phyloP scores from a whole-genome alignment of 306 rosid genomes.

The Cucurbita pepo region DNA sequence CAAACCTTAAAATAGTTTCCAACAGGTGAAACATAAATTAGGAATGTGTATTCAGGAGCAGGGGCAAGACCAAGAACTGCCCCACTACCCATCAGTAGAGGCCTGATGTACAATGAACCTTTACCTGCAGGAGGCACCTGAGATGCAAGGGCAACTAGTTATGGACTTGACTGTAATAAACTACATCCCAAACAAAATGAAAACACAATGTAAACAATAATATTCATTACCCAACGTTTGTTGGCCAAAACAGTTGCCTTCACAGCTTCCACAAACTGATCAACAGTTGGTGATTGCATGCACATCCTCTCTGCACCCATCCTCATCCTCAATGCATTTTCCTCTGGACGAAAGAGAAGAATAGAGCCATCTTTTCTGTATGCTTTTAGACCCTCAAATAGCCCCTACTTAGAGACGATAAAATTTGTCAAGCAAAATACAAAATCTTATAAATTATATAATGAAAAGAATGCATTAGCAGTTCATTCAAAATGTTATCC shows the following conservation, averaged over 20 bases:
- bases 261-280: slow-evolving; percentile 84
- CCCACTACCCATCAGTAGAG: slow-evolving; percentile 93
- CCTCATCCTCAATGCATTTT: slow-evolving; percentile 72
- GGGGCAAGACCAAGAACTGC: slow-evolving; percentile 96
- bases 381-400: slow-evolving; percentile 95
- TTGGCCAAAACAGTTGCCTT: slow-evolving; percentile 80
- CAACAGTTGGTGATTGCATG: slow-evolving; percentile 78
- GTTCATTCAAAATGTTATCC: neutral
- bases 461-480: neutral
- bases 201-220: neutral
- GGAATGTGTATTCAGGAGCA: slow-evolving; percentile 89
- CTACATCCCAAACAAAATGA: neutral
- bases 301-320: slow-evolving; percentile 91
- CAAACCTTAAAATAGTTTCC: slow-evolving; percentile 95
- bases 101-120: slow-evolving; percentile 91
- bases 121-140: slow-evolving; percentile 90
- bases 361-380: slow-evolving; percentile 66
- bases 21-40: slow-evolving; percentile 88
- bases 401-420: slow-evolving; percentile 36
- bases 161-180: neutral
- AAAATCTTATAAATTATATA: neutral
- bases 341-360: slow-evolving; percentile 85
- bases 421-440: slow-evolving; percentile 1
- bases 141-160: slow-evolving; percentile 12
- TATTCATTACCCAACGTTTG: slow-evolving; percentile 63